Conservation (phyloP, 768 basidiomycete genomes). For the Suillus alpinus region DNA sequence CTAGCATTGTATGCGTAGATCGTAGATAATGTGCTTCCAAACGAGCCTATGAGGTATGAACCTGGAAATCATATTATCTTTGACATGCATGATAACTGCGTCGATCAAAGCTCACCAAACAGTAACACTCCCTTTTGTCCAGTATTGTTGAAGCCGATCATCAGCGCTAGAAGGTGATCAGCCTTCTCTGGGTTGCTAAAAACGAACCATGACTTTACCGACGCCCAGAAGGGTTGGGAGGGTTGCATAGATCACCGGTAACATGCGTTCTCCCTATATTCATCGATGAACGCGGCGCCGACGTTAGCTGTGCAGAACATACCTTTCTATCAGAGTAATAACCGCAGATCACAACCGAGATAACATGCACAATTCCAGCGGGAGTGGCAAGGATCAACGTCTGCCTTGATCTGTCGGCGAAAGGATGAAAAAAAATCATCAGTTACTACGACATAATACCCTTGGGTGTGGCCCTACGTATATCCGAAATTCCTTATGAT, state of each 20-base stretch:
- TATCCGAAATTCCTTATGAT: slow-evolving; percentile 23
- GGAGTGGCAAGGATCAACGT: slow-evolving; percentile 25
- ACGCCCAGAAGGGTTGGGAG: slow-evolving; percentile 20
- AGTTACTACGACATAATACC: background rate
- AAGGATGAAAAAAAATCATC: background rate
- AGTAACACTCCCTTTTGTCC: slow-evolving; percentile 20
- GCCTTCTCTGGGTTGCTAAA: background rate
- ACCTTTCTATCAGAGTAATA: slow-evolving; percentile 23
- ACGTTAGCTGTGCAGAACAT: background rate
- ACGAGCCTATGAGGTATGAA: slow-evolving; percentile 19
- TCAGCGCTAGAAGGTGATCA: slow-evolving; percentile 10
- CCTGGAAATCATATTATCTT: slow-evolving; percentile 10
- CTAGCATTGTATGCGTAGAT: slow-evolving; percentile 26
- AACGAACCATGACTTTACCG: background rate
- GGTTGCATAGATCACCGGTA: slow-evolving; percentile 19
- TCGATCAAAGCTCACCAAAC: slow-evolving; percentile 11
- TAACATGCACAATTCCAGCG: slow-evolving; percentile 16
- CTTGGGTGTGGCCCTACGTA: slow-evolving; percentile 4
- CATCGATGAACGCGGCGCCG: background rate
- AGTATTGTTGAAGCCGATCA: slow-evolving; percentile 23
- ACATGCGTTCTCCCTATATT: slow-evolving; percentile 16
- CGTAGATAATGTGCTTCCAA: slow-evolving; percentile 22
- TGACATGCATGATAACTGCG: background rate
- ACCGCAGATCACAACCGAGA: slow-evolving; percentile 20
- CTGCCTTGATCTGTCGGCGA: slow-evolving; percentile 11